phyloP scores from a whole-genome alignment of 2,329 filamentous ascomycete species.

The Scedosporium minutisporum region DNA sequence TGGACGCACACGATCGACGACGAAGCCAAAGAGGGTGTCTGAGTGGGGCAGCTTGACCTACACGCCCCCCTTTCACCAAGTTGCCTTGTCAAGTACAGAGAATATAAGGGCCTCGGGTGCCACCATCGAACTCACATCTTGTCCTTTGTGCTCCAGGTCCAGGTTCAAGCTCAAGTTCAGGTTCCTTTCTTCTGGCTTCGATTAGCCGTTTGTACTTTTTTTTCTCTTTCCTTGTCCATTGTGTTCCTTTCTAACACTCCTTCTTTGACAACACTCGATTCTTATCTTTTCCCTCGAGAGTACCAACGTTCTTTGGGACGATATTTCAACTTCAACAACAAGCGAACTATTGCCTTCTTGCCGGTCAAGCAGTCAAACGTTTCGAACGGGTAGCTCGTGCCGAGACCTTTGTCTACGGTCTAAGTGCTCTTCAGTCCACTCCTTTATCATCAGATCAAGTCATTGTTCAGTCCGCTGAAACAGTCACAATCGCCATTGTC shows the following conservation, averaged over 20 bases:
- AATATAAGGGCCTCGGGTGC: conserved; percentile 3
- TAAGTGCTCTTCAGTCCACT: neutral
- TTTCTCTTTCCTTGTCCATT: neutral
- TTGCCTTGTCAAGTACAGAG: neutral
- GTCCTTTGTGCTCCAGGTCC: neutral
- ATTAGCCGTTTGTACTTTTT: neutral
- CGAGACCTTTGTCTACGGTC: neutral
- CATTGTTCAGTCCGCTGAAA: neutral
- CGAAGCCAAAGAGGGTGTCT: no score
- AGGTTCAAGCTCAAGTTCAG: neutral
- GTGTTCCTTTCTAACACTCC: neutral
- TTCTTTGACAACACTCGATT: no score
- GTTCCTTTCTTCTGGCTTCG: neutral
- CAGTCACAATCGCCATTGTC: neutral
- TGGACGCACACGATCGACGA: no score
- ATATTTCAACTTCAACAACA: neutral
- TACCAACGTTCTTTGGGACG: no score
- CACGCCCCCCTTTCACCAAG: neutral
- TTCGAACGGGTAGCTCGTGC: neutral
- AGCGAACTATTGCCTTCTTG: neutral
- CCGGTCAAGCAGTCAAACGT: conserved; percentile 3
- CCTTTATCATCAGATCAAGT: neutral
- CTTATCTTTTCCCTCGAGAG: no score
- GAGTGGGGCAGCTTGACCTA: neutral
- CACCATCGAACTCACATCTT: neutral